Conservation (phyloP, 805 yeast species). For the Zygosaccharomyces rouxii region DNA sequence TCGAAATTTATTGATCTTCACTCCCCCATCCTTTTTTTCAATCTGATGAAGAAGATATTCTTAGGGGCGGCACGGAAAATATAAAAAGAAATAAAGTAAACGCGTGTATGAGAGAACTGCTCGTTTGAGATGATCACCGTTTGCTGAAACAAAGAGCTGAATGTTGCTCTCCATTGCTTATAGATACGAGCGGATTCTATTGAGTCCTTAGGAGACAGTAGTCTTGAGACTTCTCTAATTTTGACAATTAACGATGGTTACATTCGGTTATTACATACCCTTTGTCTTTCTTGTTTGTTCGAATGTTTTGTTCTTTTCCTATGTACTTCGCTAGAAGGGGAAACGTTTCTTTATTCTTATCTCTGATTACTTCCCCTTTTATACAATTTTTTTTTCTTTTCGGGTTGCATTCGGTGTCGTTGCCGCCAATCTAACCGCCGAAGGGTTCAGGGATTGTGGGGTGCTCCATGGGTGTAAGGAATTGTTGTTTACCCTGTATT, state of each 20-base stretch:
- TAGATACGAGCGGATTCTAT: no score
- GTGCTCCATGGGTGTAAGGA: not conserved
- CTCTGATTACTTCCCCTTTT: not conserved
- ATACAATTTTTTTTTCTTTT: no score
- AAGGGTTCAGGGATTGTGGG: not conserved
- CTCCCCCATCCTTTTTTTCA: slow-evolving; percentile 69
- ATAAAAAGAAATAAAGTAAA: not conserved
- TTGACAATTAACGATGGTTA: no score
- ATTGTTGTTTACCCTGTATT: not conserved
- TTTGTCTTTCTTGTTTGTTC: no score
- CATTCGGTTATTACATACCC: no score
- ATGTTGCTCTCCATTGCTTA: no score
- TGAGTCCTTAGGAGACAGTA: no score
- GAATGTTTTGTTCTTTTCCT: no score
- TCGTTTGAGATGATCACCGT: not conserved
- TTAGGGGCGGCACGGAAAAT: slow-evolving; percentile 13
- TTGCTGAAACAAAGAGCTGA: not conserved
- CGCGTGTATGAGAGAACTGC: not conserved
- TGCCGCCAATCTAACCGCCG: slow-evolving; percentile 2
- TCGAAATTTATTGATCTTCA: not conserved
- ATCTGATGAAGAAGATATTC: slow-evolving; percentile 54
- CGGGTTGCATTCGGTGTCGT: not conserved
- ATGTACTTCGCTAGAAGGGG: no score
- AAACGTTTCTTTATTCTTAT: no score
- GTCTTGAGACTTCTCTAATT: no score